Conservation (phyloP, 2,329 filamentous ascomycete genomes). For the Xylariales sp. region DNA sequence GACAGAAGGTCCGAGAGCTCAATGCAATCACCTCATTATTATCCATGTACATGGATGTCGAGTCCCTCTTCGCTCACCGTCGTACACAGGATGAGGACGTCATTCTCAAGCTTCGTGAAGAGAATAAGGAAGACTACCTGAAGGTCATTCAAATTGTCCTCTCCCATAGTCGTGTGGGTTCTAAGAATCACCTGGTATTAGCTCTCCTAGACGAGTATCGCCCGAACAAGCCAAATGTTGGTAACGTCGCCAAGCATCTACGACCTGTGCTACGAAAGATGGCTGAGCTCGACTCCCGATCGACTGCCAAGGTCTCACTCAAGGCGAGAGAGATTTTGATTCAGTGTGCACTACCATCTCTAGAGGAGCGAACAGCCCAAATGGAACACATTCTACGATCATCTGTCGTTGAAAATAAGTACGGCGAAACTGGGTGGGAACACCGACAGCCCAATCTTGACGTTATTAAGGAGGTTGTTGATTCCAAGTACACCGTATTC, state of each 20-base stretch:
- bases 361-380: constrained; percentile 93
- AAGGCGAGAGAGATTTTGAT: constrained; percentile 98
- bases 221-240: constrained; percentile 90
- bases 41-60: constrained; percentile 82
- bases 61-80: constrained; percentile 87
- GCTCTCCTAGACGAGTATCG: constrained; percentile 94
- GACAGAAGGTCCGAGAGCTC: constrained; percentile 91
- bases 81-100: constrained; percentile 92
- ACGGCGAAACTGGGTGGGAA: constrained; percentile 96
- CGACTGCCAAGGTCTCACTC: constrained; percentile 92
- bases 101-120: constrained; percentile 90
- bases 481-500: constrained; percentile 98
- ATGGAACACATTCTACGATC: constrained; percentile 99
- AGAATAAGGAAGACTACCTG: constrained; percentile 91
- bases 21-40: constrained; percentile 83
- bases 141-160: constrained; percentile 90
- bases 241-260: constrained; percentile 89
- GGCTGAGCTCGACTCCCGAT: constrained; percentile 87
- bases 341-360: constrained; percentile 92
- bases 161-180: constrained; percentile 89
- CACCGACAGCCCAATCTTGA: constrained; percentile 92
- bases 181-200: constrained; percentile 93
- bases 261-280: constrained; percentile 84
- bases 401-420: constrained; percentile 94
- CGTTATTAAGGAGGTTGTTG: constrained; percentile 95